phyloP scores from a whole-genome alignment of 2,329 filamentous ascomycete species.

The Epichloe uncinata region DNA sequence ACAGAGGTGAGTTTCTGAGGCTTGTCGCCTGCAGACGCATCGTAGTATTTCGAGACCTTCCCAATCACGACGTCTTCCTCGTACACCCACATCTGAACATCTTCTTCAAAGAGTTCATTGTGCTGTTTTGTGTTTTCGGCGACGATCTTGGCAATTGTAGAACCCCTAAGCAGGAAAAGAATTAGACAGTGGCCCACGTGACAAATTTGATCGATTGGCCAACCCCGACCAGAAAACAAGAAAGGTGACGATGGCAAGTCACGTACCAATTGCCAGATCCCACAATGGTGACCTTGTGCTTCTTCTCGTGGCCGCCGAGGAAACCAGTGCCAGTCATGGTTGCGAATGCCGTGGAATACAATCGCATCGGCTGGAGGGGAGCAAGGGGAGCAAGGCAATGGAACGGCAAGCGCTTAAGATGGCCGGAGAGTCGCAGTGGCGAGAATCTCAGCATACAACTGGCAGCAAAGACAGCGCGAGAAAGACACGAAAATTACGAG shows the following conservation, averaged over 20 bases:
- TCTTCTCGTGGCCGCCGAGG: constrained; percentile 45
- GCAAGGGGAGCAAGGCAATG: neutral
- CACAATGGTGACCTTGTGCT: constrained; percentile 86
- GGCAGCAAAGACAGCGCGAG: neutral
- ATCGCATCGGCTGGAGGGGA: neutral
- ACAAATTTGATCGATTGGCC: neutral
- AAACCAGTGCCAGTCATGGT: constrained; percentile 20
- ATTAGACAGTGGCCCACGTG: neutral
- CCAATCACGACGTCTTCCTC: constrained; percentile 77
- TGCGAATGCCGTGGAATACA: constrained; percentile 4
- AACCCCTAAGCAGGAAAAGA: constrained; percentile 51
- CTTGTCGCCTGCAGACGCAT: constrained; percentile 45
- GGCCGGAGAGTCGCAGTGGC: neutral
- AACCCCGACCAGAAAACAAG: neutral
- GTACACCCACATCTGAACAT: constrained; percentile 98
- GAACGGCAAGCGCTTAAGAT: neutral
- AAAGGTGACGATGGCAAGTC: too few relatives aligned
- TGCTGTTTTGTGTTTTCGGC: constrained; percentile 79
- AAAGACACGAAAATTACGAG: neutral
- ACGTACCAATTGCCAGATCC: constrained; percentile 91
- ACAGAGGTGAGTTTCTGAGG: constrained; percentile 79
- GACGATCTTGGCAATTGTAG: constrained; percentile 92
- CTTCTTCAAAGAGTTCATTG: constrained; percentile 67
- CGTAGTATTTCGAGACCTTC: constrained; percentile 60
- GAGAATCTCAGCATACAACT: constrained; percentile 4